These are phyloP conservation scores for Aspergillus diversus DNA, from an alignment of 495 filamentous ascomycete genomes.

Conservation along the genomic window DNA sequence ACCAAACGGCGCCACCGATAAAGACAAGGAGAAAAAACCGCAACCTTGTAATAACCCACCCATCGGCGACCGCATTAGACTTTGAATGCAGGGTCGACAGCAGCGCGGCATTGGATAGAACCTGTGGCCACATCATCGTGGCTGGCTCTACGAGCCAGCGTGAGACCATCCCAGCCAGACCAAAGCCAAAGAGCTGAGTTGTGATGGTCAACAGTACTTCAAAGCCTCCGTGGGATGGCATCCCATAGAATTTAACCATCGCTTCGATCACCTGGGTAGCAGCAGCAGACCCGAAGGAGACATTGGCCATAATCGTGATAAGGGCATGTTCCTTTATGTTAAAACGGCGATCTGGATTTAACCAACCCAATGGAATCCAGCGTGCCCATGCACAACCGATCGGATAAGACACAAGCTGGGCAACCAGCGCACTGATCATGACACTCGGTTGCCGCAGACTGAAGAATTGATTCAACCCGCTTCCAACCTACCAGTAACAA, in stretches of 20 bases:
- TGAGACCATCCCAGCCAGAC: conserved; percentile 65
- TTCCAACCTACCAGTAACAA: conserved; percentile 47
- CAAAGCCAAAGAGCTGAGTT: conserved; percentile 75
- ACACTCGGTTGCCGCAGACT: conserved; percentile 63
- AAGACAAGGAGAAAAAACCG: conserved; percentile 82
- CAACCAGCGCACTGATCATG: conserved; percentile 66
- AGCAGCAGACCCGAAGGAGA: conserved; percentile 65
- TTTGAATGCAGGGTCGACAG: conserved; percentile 85
- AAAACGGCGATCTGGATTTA: conserved; percentile 74
- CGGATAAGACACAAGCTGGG: conserved; percentile 73
- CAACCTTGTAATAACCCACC: conserved; percentile 80
- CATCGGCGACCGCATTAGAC: conserved; percentile 77
- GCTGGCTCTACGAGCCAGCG: conserved; percentile 70
- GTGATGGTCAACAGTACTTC: conserved; percentile 70
- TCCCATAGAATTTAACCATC: conserved; percentile 67
- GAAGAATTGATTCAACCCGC: conserved; percentile 74
- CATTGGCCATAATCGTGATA: conserved; percentile 73
- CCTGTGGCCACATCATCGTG: conserved; percentile 92
- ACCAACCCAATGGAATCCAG: conserved; percentile 55
- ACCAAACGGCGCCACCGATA: conserved; percentile 67
- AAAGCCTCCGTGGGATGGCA: conserved; percentile 69
- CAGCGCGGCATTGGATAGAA: conserved; percentile 84
- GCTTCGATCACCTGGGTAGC: conserved; percentile 72
- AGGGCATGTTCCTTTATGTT: conserved; percentile 82
- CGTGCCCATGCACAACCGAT: conserved; percentile 64